Base-by-base conservation (phyloP, 164 flowering plant genomes). In the Malania oleifera region DNA sequence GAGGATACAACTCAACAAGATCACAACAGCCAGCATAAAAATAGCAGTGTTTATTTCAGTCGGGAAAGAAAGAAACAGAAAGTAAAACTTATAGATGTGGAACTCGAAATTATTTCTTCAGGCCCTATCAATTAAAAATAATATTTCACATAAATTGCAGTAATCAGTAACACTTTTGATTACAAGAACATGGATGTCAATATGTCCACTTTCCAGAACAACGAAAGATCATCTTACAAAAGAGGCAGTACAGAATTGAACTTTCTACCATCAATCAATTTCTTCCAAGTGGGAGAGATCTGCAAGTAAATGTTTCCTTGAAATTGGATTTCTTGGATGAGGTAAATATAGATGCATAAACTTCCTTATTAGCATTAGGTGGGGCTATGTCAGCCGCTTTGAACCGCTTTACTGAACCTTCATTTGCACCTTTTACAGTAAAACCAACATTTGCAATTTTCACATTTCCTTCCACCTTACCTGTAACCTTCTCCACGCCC, bases 281-380 rank as follows among this genome's bases (percentile, higher is more conserved):
- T 57, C 98, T 75, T 25, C 98, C 97, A 43, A 93, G 87, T 0
- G 97, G 98, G 54, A 93, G 87, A 14, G 98, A 90, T 56, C 96
- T 83, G 72, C 98, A 93, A 28, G 51, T n/a, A 65, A 68, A 93
- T 3, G 97, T 93, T 65, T 93, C 98, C 65, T 81, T 90, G 49
- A 90, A 83, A 25, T 80, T 72, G 0, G 79, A 66, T 64, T 93
- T 93, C 77, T 31, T 86, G 0, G 98, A 90, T 0, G 97, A 93
- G n/a, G 87, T 90, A 63, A 93, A 93, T 26, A 90, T 82, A 1
- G 97, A 93, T 0, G 90, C 91, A 77, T 90, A 93, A 14, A 93
- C 95, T 61, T 78, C 81, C 64, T 77, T 80, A 1, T 72, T 90
- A 23, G 98, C 97, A 81, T 87, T 67, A 14, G 75, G 62, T 0